phyloP scores from a whole-genome alignment of 352 stramenopile species.

The Phytophthora tubulina region DNA sequence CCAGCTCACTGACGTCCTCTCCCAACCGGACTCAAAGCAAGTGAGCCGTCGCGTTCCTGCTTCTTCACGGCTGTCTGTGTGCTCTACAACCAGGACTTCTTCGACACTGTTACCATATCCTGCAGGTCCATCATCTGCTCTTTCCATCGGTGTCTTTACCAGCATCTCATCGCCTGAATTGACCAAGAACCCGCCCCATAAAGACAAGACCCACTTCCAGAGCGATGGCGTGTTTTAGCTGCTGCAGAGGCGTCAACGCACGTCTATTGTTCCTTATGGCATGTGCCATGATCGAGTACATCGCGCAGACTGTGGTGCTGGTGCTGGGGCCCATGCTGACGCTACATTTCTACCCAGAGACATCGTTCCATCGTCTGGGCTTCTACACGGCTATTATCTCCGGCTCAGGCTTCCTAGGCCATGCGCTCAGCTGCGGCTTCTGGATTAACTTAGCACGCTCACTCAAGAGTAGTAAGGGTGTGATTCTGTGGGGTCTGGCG shows the following conservation, averaged over 20 bases:
- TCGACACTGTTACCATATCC: background rate
- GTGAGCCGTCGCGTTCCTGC: background rate
- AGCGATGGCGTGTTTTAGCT: slow-evolving; percentile 50
- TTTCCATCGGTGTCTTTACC: slow-evolving; percentile 1
- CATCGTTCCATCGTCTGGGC: slow-evolving; percentile 73
- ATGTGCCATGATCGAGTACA: slow-evolving; percentile 84
- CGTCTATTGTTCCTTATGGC: slow-evolving; percentile 84
- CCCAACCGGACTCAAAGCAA: slow-evolving; percentile 14
- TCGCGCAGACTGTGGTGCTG: slow-evolving; percentile 76
- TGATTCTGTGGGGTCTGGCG: slow-evolving; percentile 84
- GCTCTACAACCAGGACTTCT: background rate
- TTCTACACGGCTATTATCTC: slow-evolving; percentile 85
- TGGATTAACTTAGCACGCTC: slow-evolving; percentile 84
- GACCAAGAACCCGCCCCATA: slow-evolving; percentile 17
- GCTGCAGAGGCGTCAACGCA: slow-evolving; percentile 75
- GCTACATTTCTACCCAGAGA: slow-evolving; percentile 82
- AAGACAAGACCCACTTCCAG: slow-evolving; percentile 7
- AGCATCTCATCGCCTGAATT: slow-evolving; percentile 10
- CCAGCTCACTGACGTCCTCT: slow-evolving; percentile 18
- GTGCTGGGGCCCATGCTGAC: slow-evolving; percentile 76
- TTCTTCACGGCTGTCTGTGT: slow-evolving; percentile 10
- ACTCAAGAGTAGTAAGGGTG: slow-evolving; percentile 80
- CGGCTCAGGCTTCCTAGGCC: slow-evolving; percentile 72
- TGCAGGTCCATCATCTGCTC: background rate
- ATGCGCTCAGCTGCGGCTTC: slow-evolving; percentile 75